These are phyloP conservation scores for Theobroma grandiflorum DNA, from an alignment of 441 rosid genomes.

Conservation along the genomic window DNA sequence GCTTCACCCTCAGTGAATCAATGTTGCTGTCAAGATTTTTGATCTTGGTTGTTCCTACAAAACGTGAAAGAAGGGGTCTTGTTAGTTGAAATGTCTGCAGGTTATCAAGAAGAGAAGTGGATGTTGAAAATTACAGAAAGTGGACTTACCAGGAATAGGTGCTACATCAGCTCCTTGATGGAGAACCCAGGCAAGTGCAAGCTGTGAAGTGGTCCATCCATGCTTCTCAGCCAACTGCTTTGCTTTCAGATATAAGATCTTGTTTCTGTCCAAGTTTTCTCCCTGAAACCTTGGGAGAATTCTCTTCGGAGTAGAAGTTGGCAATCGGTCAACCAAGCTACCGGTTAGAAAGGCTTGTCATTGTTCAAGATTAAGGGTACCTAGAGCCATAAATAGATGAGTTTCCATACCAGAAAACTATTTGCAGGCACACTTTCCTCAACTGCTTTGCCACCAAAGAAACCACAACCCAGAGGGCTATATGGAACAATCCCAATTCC, in stretches of 20 bases:
- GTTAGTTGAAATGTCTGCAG: too few relatives aligned
- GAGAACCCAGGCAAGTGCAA: slow-evolving; percentile 57
- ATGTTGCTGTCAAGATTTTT: slow-evolving; percentile 43
- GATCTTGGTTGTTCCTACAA: slow-evolving; percentile 45
- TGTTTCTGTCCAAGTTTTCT: slow-evolving; percentile 52
- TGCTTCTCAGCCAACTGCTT: slow-evolving; percentile 42
- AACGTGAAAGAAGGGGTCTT: background rate
- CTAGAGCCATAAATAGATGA: too few relatives aligned
- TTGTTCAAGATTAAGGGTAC: background rate
- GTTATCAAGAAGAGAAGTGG: too few relatives aligned
- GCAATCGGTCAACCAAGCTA: background rate
- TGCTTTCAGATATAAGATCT: slow-evolving; percentile 29
- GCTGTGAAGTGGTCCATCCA: slow-evolving; percentile 48
- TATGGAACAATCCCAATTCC: slow-evolving; percentile 57
- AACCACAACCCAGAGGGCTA: slow-evolving; percentile 60
- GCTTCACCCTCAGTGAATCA: slow-evolving; percentile 39
- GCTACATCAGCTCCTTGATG: slow-evolving; percentile 49
- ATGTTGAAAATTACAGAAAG: too few relatives aligned
- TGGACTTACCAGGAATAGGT: slow-evolving; percentile 54
- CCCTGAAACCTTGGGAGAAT: slow-evolving; percentile 42
- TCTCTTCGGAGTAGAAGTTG: slow-evolving; percentile 17
- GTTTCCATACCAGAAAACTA: slow-evolving; percentile 37
- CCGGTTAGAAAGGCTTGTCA: too few relatives aligned
- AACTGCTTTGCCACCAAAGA: slow-evolving; percentile 52
- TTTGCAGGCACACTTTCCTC: slow-evolving; percentile 21